phyloP scores from a whole-genome alignment of 129 eudicot species.

The Kitagawia praeruptora region DNA sequence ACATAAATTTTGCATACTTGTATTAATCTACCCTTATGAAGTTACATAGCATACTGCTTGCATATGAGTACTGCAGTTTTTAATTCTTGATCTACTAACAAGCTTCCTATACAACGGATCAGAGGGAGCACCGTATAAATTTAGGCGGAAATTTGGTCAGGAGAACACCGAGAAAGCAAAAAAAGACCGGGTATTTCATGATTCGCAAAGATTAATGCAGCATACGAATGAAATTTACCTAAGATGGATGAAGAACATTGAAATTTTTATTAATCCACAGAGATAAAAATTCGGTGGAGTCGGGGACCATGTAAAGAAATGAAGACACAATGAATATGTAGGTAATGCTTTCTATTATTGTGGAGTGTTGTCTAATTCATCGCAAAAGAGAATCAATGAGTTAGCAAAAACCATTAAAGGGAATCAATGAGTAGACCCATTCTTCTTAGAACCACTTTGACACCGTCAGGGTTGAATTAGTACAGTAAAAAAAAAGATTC shows the following conservation, averaged over 20 bases:
- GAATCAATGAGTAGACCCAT: background rate
- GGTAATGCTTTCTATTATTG: background rate
- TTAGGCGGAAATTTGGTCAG: too few species aligned
- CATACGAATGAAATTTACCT: background rate
- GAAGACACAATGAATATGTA: background rate
- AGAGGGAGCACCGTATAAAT: too few species aligned
- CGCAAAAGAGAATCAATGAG: background rate
- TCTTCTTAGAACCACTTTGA: background rate
- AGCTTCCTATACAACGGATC: too few species aligned
- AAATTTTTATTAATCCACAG: background rate
- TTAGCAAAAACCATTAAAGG: background rate
- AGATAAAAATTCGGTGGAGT: background rate
- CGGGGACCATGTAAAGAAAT: background rate
- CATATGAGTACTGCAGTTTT: too few species aligned
- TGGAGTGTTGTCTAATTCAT: slow-evolving; percentile 4
- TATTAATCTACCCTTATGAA: too few species aligned
- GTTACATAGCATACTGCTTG: too few species aligned
- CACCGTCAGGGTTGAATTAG: background rate
- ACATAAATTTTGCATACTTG: too few species aligned
- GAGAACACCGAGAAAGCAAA: too few species aligned
- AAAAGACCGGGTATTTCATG: background rate
- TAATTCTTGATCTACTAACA: too few species aligned
- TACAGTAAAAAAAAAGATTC: too few species aligned
- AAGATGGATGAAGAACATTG: background rate
- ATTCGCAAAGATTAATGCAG: background rate